phyloP scores from a whole-genome alignment of 139 green algal species.

The Pleodorina starrii region DNA sequence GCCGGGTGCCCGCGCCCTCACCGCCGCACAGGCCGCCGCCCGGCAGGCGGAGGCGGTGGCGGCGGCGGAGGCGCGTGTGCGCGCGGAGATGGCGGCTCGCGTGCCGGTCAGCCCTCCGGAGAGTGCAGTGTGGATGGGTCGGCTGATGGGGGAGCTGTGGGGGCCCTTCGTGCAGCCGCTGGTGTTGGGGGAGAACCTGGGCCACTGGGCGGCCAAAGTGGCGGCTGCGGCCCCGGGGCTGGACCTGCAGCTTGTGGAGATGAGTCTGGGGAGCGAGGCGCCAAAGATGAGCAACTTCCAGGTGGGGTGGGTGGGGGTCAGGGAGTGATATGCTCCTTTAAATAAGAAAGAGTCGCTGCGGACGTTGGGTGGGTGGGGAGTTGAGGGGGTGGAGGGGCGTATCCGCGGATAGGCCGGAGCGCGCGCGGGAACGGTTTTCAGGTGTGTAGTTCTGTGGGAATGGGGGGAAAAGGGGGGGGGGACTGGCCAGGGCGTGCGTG shows the following conservation, averaged over 20 bases:
- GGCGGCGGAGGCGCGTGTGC: slow-evolving; percentile 45
- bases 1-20: slow-evolving; percentile 2
- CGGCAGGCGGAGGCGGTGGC: slow-evolving; percentile 30
- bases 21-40: background rate
- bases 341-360: too few relatives aligned
- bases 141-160: slow-evolving; percentile 60
- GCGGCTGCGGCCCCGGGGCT: slow-evolving; percentile 58
- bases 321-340: too few relatives aligned
- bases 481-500: too few relatives aligned
- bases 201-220: slow-evolving; percentile 63
- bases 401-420: too few relatives aligned
- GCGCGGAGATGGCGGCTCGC: slow-evolving; percentile 17
- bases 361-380: too few relatives aligned
- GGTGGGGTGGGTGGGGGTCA: slow-evolving; percentile 18
- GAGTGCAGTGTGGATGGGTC: slow-evolving; percentile 60
- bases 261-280: slow-evolving; percentile 58
- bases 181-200: slow-evolving; percentile 65
- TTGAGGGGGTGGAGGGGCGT: too few relatives aligned
- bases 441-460: too few relatives aligned
- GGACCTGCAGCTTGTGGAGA: slow-evolving; percentile 62
- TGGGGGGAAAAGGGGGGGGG: too few relatives aligned
- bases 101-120: slow-evolving; percentile 60
- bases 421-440: too few relatives aligned
- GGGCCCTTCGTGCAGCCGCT: slow-evolving; percentile 57
- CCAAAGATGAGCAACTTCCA: slow-evolving; percentile 63